These are phyloP conservation scores for Anthracocystis walkeri DNA, from an alignment of 1,284 basidiomycete species.

Conservation along the genomic window DNA sequence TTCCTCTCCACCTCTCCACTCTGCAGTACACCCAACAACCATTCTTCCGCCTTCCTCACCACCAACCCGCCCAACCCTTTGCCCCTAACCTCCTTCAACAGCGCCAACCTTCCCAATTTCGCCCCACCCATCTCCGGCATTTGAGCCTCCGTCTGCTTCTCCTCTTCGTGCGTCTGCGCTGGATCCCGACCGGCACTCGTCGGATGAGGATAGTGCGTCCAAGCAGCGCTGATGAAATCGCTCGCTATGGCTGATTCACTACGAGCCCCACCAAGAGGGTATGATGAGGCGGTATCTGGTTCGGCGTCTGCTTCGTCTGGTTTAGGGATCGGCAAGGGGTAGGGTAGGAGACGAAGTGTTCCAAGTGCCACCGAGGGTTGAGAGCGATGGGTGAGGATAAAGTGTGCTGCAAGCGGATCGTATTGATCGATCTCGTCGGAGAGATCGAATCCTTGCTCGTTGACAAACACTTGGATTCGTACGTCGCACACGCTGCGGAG, in stretches of 20 bases:
- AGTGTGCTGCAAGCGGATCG: slow-evolving; percentile 50
- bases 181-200: slow-evolving; percentile 15
- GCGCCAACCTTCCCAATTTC: slow-evolving; percentile 42
- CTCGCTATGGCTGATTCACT: slow-evolving; percentile 34
- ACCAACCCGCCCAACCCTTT: slow-evolving; percentile 39
- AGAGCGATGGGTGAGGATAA: slow-evolving; percentile 21
- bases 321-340: slow-evolving; percentile 41
- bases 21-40: slow-evolving; percentile 19
- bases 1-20: slow-evolving; percentile 16
- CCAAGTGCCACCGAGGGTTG: slow-evolving; percentile 20
- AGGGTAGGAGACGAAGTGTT: slow-evolving; percentile 39
- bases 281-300: slow-evolving; percentile 22
- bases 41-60: slow-evolving; percentile 38
- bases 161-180: slow-evolving; percentile 31
- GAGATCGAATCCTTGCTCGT: slow-evolving; percentile 57
- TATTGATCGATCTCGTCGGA: slow-evolving; percentile 64
- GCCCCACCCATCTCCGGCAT: slow-evolving; percentile 37
- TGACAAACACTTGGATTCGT: slow-evolving; percentile 55
- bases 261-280: slow-evolving; percentile 36
- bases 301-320: slow-evolving; percentile 27
- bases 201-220: slow-evolving; percentile 11
- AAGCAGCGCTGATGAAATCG: slow-evolving; percentile 42
- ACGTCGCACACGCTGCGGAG: slow-evolving; percentile 43
- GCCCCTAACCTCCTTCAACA: slow-evolving; percentile 45
- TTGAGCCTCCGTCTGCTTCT: slow-evolving; percentile 15